Percentiles rank a stretch among this genome's conserved stretches.
Conservation (phyloP, 1,139 yeast species). For the Yamadazyma dushanensis region DNA sequence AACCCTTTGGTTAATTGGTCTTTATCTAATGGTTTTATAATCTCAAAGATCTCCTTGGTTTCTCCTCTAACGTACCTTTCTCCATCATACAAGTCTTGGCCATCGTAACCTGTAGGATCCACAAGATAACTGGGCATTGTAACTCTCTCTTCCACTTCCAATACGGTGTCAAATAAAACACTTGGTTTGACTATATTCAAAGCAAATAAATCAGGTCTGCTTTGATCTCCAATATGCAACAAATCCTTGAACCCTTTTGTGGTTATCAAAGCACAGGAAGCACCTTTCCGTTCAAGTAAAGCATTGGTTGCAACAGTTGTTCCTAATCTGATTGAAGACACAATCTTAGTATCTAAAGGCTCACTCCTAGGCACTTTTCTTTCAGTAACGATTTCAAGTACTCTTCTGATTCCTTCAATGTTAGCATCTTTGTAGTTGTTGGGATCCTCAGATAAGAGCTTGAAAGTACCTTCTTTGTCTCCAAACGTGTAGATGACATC, state of each 20-base stretch:
- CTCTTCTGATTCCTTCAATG: constrained; percentile 25
- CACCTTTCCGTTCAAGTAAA: constrained; percentile 66
- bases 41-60: constrained; percentile 63
- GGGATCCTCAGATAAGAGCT: constrained; percentile 23
- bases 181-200: constrained; percentile 58
- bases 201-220: constrained; percentile 70
- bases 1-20: constrained; percentile 40
- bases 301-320: constrained; percentile 85
- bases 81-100: constrained; percentile 18
- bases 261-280: constrained; percentile 59
- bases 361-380: constrained; percentile 16
- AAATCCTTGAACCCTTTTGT: constrained; percentile 70
- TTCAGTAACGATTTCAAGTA: constrained; percentile 17
- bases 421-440: constrained; percentile 23
- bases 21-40: constrained; percentile 49
- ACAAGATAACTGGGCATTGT: constrained; percentile 68
- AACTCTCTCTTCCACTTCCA: constrained; percentile 72
- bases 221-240: constrained; percentile 67
- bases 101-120: constrained; percentile 44
- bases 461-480: constrained; percentile 17
- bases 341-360: constrained; percentile 31
- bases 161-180: constrained; percentile 60
- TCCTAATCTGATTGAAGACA: constrained; percentile 64
- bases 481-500: constrained; percentile 19
- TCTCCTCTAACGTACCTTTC: constrained; percentile 41